These are phyloP conservation scores for Hygrophorus russula DNA, from an alignment of 768 basidiomycete species.

Conservation along the genomic window DNA sequence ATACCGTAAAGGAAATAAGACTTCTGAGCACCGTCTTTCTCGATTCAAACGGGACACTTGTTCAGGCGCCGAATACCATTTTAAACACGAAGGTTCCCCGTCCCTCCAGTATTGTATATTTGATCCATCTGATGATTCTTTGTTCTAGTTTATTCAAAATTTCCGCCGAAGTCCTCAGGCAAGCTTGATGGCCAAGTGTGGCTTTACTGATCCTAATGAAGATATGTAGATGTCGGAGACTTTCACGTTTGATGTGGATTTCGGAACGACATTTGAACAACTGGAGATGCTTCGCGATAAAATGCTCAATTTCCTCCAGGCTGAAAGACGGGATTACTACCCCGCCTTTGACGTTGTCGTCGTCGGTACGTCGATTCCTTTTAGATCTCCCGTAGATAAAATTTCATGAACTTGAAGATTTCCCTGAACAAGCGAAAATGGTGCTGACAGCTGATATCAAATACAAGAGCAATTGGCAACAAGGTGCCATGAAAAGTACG, in stretches of 20 bases:
- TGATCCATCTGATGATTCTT: constrained; percentile 4
- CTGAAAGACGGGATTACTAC: constrained; percentile 65
- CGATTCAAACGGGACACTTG: constrained; percentile 43
- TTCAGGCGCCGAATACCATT: constrained; percentile 64
- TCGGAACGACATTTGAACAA: constrained; percentile 69
- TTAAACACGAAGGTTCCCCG: constrained; percentile 39
- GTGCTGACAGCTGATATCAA: constrained; percentile 71
- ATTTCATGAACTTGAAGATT: constrained; percentile 33
- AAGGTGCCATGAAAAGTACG: constrained; percentile 57
- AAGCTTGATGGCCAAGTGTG: constrained; percentile 9
- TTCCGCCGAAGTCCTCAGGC: constrained; percentile 63
- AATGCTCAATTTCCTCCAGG: constrained; percentile 71
- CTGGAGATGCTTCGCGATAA: constrained; percentile 63
- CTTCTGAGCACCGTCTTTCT: constrained; percentile 70
- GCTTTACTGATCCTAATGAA: not conserved
- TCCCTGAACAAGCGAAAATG: constrained; percentile 74
- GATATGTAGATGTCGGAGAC: constrained; percentile 56
- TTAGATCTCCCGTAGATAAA: constrained; percentile 3
- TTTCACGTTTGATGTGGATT: constrained; percentile 74
- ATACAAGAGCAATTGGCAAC: constrained; percentile 84
- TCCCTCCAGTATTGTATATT: not conserved
- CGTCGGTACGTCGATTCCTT: constrained; percentile 28
- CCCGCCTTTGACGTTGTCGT: constrained; percentile 66
- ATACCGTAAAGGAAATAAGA: constrained; percentile 82
- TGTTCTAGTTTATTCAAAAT: constrained; percentile 52